Evolutionary conservation across 2,329 filamentous ascomycete genomes (phyloP).

Genomic region (Truncatella angustata): DNA sequence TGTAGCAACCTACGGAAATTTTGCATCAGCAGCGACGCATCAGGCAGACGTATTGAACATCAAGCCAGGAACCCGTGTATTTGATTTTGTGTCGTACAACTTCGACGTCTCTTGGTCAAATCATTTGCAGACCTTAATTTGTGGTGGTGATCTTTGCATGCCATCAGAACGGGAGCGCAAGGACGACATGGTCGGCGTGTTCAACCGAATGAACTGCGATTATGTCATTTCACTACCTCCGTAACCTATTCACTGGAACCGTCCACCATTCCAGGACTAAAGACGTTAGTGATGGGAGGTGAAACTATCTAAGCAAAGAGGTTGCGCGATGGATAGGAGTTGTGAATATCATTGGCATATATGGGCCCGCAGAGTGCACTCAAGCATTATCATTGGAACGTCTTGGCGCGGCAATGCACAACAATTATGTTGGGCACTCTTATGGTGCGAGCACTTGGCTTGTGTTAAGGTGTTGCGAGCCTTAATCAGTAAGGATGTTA

Average conservation of each 20-base stretch:
- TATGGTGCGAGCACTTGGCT: background rate
- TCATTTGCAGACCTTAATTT: conserved; percentile 14
- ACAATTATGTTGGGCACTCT: background rate
- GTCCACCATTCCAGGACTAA: background rate
- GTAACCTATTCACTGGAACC: background rate
- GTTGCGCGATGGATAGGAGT: background rate
- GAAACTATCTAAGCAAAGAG: background rate
- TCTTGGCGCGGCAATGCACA: background rate
- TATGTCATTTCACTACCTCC: background rate
- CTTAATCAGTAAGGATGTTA: no score
- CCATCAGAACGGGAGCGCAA: background rate
- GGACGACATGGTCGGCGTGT: background rate
- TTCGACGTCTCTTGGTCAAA: conserved; percentile 5
- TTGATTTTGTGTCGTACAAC: conserved; percentile 10
- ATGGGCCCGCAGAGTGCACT: background rate
- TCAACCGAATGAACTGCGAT: background rate
- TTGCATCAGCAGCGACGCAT: background rate
- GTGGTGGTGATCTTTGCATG: conserved; percentile 32
- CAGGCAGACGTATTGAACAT: conserved; percentile 27
- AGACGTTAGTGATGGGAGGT: background rate
- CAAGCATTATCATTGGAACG: background rate
- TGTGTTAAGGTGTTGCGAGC: no score
- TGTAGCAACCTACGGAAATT: background rate
- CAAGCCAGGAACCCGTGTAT: conserved; percentile 43
- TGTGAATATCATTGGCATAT: background rate